phyloP scores from a whole-genome alignment of 352 stramenopile genomes.

The Elongisporangium anandrum region DNA sequence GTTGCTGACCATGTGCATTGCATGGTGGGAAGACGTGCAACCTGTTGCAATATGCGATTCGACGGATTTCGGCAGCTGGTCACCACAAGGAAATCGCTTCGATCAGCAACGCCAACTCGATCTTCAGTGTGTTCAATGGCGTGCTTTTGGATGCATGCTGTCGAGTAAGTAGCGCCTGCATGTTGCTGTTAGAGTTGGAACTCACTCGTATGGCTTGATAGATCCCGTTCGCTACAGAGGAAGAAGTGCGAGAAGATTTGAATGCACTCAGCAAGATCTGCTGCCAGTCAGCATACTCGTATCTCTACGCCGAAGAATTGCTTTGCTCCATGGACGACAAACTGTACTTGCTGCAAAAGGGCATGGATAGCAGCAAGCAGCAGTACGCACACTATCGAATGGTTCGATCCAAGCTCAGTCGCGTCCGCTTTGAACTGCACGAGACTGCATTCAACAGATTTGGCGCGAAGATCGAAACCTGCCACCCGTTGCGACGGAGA shows the following conservation, averaged over 20 bases:
- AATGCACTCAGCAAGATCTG: slow-evolving; percentile 78
- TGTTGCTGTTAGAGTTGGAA: background rate
- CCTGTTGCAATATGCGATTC: slow-evolving; percentile 82
- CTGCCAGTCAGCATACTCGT: slow-evolving; percentile 82
- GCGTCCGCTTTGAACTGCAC: slow-evolving; percentile 72
- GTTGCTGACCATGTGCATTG: background rate
- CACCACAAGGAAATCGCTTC: slow-evolving; percentile 88
- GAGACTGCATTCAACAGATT: slow-evolving; percentile 59
- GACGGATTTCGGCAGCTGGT: slow-evolving; percentile 78
- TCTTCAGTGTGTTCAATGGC: slow-evolving; percentile 84
- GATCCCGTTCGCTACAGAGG: slow-evolving; percentile 79
- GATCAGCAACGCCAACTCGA: slow-evolving; percentile 77
- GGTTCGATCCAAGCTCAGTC: slow-evolving; percentile 66
- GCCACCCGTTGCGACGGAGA: slow-evolving; percentile 66
- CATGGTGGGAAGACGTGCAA: slow-evolving; percentile 52
- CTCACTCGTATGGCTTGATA: slow-evolving; percentile 11
- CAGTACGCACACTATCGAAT: slow-evolving; percentile 42
- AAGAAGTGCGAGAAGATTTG: slow-evolving; percentile 72
- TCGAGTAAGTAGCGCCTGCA: slow-evolving; percentile 30
- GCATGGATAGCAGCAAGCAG: slow-evolving; percentile 15
- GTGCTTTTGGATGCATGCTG: slow-evolving; percentile 75
- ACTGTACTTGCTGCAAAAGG: slow-evolving; percentile 48
- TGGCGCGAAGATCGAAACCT: slow-evolving; percentile 62
- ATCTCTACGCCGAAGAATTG: slow-evolving; percentile 75
- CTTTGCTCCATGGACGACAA: slow-evolving; percentile 71